Percentiles rank a stretch among this genome's conserved stretches.
These are phyloP conservation scores for Flagelloscypha sp. DNA, from an alignment of 768 basidiomycete species.

Conservation along the genomic window DNA sequence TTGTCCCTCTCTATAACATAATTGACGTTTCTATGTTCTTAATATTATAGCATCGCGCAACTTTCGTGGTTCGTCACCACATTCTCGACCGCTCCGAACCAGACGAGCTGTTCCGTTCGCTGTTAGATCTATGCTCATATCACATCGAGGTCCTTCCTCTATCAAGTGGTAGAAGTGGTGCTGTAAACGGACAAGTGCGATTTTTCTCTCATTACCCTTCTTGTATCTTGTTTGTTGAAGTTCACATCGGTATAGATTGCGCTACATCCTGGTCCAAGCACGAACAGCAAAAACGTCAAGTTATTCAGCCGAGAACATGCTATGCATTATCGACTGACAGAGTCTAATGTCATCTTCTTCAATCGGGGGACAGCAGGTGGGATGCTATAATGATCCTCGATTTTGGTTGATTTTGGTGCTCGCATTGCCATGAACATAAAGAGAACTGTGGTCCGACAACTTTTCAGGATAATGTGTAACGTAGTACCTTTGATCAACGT, in stretches of 20 bases:
- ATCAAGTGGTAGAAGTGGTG: conserved; percentile 66
- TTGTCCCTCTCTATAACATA: conserved; percentile 1
- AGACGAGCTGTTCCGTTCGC: conserved; percentile 49
- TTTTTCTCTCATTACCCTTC: no score
- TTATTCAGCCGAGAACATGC: conserved; percentile 46
- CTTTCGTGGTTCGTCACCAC: conserved; percentile 60
- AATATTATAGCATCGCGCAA: conserved; percentile 23
- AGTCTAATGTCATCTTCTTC: conserved; percentile 59
- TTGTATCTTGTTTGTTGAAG: background rate
- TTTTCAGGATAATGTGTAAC: no score
- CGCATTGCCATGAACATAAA: no score
- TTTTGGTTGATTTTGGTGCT: no score
- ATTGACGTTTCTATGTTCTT: background rate
- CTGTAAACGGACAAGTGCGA: conserved; percentile 69
- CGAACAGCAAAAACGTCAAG: conserved; percentile 23
- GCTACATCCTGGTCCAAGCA: conserved; percentile 48
- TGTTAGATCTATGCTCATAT: conserved; percentile 57
- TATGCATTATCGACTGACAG: conserved; percentile 65
- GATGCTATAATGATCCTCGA: conserved; percentile 39
- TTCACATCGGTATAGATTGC: conserved; percentile 45
- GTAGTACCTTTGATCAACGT: no score
- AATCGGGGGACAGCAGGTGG: conserved; percentile 62
- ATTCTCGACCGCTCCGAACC: conserved; percentile 44
- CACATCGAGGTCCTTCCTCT: conserved; percentile 68
- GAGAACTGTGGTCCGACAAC: no score